Percentiles rank a stretch among this genome's conserved stretches.
phyloP scores from a whole-genome alignment of 2,329 filamentous ascomycete species.

The Parastagonospora avenae region DNA sequence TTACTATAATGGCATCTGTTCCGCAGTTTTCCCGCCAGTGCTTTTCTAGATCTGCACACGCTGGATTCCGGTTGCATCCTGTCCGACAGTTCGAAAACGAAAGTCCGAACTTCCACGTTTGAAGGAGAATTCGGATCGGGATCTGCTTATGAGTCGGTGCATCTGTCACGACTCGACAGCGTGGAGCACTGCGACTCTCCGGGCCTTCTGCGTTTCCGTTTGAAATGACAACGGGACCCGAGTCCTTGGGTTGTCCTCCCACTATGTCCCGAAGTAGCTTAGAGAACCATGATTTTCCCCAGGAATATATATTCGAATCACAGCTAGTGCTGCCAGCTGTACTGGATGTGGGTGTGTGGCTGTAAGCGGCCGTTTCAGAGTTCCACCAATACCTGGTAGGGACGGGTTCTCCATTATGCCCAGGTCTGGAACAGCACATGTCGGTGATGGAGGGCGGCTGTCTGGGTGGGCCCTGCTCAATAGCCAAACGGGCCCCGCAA shows the following conservation, averaged over 20 bases:
- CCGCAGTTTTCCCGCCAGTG: constrained; percentile 13
- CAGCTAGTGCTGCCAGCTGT: constrained; percentile 10
- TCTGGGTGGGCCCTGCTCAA: constrained; percentile 13
- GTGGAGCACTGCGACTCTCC: neutral
- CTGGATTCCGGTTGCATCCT: neutral
- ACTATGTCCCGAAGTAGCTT: constrained; percentile 12
- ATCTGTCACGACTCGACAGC: neutral
- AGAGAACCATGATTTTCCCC: constrained; percentile 26
- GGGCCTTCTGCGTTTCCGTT: constrained; percentile 1
- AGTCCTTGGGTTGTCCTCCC: constrained; percentile 10
- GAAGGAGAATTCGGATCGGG: neutral
- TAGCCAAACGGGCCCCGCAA: constrained; percentile 24
- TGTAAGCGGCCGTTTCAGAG: constrained; percentile 22
- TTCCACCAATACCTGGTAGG: constrained; percentile 32
- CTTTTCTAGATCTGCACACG: neutral
- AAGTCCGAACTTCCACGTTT: constrained; percentile 2
- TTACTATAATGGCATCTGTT: neutral
- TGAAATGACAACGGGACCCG: constrained; percentile 6
- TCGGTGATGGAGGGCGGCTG: constrained; percentile 18
- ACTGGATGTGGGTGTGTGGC: constrained; percentile 19
- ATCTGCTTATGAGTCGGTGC: constrained; percentile 7
- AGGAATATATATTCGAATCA: constrained; percentile 21
- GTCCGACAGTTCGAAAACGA: neutral
- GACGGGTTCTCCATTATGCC: constrained; percentile 21
- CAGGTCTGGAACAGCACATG: constrained; percentile 23